Conservation (phyloP, 140 eudicot species). For the Flaveria floridana region DNA sequence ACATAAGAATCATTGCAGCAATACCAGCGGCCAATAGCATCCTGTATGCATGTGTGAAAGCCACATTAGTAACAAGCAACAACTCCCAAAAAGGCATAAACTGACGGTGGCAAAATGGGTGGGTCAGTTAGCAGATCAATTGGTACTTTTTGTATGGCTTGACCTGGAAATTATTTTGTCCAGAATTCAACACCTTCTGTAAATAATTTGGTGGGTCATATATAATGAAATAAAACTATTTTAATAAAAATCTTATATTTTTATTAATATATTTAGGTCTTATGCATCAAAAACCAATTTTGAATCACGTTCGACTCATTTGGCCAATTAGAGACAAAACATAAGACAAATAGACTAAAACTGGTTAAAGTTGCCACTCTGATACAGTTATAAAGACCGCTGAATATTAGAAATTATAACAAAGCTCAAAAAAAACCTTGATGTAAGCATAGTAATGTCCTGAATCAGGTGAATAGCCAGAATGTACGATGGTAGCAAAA, state of each 20-base stretch:
- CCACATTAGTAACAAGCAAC: conserved; percentile 26
- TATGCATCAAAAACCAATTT: background rate
- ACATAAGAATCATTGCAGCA: conserved; percentile 97
- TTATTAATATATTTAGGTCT: background rate
- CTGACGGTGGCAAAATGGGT: background rate
- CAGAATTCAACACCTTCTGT: background rate
- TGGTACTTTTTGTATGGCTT: background rate
- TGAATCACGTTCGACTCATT: background rate
- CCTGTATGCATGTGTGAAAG: conserved; percentile 50
- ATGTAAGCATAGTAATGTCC: conserved; percentile 98
- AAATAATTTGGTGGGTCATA: background rate
- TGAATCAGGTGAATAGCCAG: conserved; percentile 93
- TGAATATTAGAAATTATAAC: conserved; percentile 13
- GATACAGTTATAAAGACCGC: background rate
- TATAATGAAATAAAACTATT: background rate
- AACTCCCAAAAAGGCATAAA: background rate
- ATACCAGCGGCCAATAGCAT: conserved; percentile 88
- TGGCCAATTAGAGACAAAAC: background rate
- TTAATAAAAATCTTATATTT: conserved; percentile 1
- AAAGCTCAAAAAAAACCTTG: conserved; percentile 53
- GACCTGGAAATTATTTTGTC: background rate
- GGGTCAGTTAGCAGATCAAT: background rate
- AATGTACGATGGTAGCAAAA: conserved; percentile 93
- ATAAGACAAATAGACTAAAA: background rate
- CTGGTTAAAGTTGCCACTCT: background rate